These are phyloP conservation scores for Backusella tuberculispora DNA, from an alignment of 192 early-diverging fungal species.

Conservation along the genomic window DNA sequence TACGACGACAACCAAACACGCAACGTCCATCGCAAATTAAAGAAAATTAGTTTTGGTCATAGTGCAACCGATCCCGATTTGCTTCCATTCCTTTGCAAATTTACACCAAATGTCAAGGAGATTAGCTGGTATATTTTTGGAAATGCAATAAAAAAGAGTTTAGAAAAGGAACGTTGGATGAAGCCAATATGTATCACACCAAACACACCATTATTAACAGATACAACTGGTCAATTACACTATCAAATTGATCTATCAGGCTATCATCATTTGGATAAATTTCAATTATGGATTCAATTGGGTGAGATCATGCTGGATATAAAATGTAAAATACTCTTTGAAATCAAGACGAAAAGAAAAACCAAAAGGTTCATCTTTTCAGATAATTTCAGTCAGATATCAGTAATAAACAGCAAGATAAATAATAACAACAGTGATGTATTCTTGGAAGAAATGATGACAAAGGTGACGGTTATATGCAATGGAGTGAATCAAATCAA, in stretches of 20 bases:
- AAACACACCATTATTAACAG: neutral
- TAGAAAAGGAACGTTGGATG: neutral
- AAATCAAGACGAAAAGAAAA: neutral
- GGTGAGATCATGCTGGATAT: neutral
- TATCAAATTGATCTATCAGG: neutral
- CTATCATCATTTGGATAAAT: neutral
- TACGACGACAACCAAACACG: neutral
- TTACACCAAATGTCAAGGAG: neutral
- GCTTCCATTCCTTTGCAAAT: neutral
- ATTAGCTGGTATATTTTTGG: neutral
- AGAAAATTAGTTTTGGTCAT: neutral
- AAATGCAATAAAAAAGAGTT: conserved; percentile 5
- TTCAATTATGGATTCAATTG: neutral
- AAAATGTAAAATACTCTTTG: neutral
- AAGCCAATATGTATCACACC: neutral
- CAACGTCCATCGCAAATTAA: neutral
- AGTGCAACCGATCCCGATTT: neutral
- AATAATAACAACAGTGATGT: neutral
- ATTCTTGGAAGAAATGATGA: neutral
- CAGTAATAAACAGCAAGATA: neutral
- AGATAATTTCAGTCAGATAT: neutral
- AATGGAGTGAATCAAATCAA: neutral
- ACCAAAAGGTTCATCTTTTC: neutral
- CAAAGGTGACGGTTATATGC: neutral
- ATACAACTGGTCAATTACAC: neutral